phyloP scores from a whole-genome alignment of 176 grass and related monocot genomes.

The Lolium multiflorum region DNA sequence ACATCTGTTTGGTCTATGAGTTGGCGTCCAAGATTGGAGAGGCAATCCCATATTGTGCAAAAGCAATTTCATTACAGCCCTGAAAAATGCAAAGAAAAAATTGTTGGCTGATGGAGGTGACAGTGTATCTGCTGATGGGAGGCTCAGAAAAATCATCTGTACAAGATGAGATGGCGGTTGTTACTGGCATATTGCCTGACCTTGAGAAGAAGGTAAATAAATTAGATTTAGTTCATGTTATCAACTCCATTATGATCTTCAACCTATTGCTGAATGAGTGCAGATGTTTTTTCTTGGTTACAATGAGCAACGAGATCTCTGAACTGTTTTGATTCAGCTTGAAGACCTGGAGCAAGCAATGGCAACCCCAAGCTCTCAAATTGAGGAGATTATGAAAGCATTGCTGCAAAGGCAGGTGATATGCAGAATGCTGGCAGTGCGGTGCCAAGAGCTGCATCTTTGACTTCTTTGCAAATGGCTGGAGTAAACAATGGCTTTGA shows the following conservation, averaged over 20 bases:
- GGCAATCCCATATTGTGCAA: slow-evolving; percentile 81
- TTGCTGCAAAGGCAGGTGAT: slow-evolving; percentile 33
- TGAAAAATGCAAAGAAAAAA: slow-evolving; percentile 54
- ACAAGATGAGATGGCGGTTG: slow-evolving; percentile 76
- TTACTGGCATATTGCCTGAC: slow-evolving; percentile 78
- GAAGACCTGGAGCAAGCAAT: slow-evolving; percentile 87
- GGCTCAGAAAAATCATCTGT: slow-evolving; percentile 47
- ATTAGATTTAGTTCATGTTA: not conserved
- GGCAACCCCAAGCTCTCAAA: slow-evolving; percentile 48
- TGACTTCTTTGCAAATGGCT: slow-evolving; percentile 76
- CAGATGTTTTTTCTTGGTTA: not conserved
- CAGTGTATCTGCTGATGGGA: slow-evolving; percentile 49
- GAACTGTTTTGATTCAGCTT: slow-evolving; percentile 57
- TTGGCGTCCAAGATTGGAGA: slow-evolving; percentile 66
- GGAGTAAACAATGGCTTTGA: slow-evolving; percentile 69
- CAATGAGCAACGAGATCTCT: slow-evolving; percentile 35
- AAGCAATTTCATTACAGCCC: slow-evolving; percentile 66
- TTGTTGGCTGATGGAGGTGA: slow-evolving; percentile 48
- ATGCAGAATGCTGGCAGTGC: slow-evolving; percentile 44
- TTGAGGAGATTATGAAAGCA: slow-evolving; percentile 53
- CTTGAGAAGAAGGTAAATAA: slow-evolving; percentile 96
- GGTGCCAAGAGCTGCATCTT: slow-evolving; percentile 55
- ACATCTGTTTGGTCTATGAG: slow-evolving; percentile 83
- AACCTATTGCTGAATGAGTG: not conserved
- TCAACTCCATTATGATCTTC: slow-evolving; percentile 18